A percentile compares a stretch with the other conserved stretches of the same genome.
phyloP scores from a whole-genome alignment of 164 flowering plant genomes.

The Malania oleifera region DNA sequence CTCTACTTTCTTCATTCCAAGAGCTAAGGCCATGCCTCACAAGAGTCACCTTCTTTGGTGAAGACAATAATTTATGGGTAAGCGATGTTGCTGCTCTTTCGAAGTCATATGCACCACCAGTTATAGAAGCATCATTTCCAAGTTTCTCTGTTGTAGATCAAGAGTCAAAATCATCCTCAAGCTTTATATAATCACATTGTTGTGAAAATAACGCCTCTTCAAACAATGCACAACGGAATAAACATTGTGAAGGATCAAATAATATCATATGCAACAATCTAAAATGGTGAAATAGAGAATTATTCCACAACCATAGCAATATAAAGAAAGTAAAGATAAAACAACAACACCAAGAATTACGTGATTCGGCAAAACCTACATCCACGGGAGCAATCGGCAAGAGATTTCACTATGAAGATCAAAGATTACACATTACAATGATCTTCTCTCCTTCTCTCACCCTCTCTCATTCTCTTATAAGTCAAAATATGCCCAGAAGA shows the following conservation, averaged over 20 bases:
- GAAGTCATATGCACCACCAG: constrained; percentile 76
- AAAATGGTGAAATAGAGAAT: no score
- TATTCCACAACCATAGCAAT: no score
- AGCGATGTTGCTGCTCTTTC: constrained; percentile 51
- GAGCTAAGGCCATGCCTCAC: constrained; percentile 73
- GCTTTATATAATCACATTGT: not conserved
- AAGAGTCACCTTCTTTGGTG: constrained; percentile 62
- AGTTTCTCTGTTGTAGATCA: constrained; percentile 23
- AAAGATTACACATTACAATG: no score
- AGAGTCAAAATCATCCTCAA: not conserved
- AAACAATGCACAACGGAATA: not conserved
- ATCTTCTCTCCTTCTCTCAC: no score
- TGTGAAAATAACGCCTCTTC: not conserved
- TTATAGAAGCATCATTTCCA: constrained; percentile 32
- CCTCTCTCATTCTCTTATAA: no score
- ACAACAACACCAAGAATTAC: no score
- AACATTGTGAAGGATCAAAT: not conserved
- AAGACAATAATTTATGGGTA: constrained; percentile 28
- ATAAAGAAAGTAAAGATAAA: not conserved
- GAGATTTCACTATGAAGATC: no score
- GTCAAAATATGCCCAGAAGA: no score
- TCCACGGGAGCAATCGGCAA: no score
- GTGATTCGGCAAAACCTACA: no score
- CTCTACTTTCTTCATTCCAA: constrained; percentile 66
- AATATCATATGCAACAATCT: no score